Conservation (phyloP, 2,329 filamentous ascomycete species). For the Epichloe scottii region DNA sequence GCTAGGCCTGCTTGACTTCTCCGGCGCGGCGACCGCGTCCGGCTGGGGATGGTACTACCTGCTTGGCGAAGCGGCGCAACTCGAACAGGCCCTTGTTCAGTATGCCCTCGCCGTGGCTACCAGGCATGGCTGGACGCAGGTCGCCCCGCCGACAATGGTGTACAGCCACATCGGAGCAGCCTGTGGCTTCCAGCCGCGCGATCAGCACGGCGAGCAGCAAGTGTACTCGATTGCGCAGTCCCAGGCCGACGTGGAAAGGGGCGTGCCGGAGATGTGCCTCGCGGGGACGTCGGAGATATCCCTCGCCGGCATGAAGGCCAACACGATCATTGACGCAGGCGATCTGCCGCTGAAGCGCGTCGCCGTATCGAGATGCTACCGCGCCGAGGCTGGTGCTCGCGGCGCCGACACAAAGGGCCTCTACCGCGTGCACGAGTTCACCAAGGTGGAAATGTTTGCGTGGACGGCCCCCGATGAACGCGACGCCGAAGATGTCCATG, state of each 20-base stretch:
- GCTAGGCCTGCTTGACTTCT: slow-evolving; percentile 85
- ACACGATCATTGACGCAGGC: slow-evolving; percentile 48
- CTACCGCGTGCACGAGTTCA: slow-evolving; percentile 96
- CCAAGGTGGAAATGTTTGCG: slow-evolving; percentile 94
- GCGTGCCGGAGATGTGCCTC: slow-evolving; percentile 60
- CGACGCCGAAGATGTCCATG: slow-evolving; percentile 49
- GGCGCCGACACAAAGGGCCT: slow-evolving; percentile 87
- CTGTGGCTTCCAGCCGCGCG: slow-evolving; percentile 89
- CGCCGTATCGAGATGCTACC: slow-evolving; percentile 83
- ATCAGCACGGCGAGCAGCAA: slow-evolving; percentile 83
- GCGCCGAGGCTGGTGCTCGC: slow-evolving; percentile 83
- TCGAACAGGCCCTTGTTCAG: slow-evolving; percentile 89
- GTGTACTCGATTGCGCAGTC: slow-evolving; percentile 68
- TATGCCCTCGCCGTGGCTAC: slow-evolving; percentile 68
- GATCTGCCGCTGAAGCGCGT: slow-evolving; percentile 68
- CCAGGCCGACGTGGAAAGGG: slow-evolving; percentile 44
- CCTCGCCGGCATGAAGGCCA: slow-evolving; percentile 79
- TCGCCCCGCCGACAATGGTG: slow-evolving; percentile 78
- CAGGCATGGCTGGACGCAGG: slow-evolving; percentile 62
- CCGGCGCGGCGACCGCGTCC: slow-evolving; percentile 63
- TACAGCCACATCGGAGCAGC: slow-evolving; percentile 84
- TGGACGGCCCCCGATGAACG: slow-evolving; percentile 57
- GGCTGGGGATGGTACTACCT: slow-evolving; percentile 99
- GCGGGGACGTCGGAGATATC: slow-evolving; percentile 91
- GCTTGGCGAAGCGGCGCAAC: slow-evolving; percentile 74